These are phyloP conservation scores for Trichoderma simmonsii DNA, from an alignment of 2,329 filamentous ascomycete genomes.

Conservation along the genomic window DNA sequence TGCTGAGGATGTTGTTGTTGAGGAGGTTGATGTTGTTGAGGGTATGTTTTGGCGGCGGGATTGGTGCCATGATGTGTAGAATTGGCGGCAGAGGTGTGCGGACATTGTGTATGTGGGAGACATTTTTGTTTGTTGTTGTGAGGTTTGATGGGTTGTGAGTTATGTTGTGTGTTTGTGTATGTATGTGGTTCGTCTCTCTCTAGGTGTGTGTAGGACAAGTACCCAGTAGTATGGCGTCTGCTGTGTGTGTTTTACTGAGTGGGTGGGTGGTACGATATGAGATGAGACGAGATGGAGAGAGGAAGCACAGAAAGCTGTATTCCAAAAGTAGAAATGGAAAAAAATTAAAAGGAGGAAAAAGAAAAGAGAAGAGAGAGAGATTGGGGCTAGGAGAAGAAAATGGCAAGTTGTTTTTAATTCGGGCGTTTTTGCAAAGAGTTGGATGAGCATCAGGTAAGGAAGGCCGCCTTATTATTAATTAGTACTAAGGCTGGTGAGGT, in stretches of 20 bases:
- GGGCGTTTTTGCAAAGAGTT: not conserved
- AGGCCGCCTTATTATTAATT: not conserved
- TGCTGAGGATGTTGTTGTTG: not conserved
- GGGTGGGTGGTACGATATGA: not conserved
- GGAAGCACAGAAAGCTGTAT: too few species aligned
- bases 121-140: conserved; percentile 37
- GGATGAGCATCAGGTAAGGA: not conserved
- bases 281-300: not conserved
- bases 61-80: conserved; percentile 58
- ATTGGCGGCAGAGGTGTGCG: conserved; percentile 58
- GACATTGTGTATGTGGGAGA: conserved; percentile 60
- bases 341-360: too few species aligned
- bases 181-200: not conserved
- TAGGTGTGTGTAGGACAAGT: not conserved
- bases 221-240: not conserved
- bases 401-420: not conserved
- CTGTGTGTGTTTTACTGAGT: not conserved
- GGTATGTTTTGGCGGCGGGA: conserved; percentile 38
- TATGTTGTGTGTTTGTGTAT: not conserved
- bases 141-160: not conserved
- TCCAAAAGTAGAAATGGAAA: not conserved
- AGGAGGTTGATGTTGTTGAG: not conserved
- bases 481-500: not conserved
- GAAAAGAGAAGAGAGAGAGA: not conserved
- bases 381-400: not conserved